These are phyloP conservation scores for Stagonosporopsis rhizophila DNA, from an alignment of 2,329 filamentous ascomycete genomes.

Conservation along the genomic window DNA sequence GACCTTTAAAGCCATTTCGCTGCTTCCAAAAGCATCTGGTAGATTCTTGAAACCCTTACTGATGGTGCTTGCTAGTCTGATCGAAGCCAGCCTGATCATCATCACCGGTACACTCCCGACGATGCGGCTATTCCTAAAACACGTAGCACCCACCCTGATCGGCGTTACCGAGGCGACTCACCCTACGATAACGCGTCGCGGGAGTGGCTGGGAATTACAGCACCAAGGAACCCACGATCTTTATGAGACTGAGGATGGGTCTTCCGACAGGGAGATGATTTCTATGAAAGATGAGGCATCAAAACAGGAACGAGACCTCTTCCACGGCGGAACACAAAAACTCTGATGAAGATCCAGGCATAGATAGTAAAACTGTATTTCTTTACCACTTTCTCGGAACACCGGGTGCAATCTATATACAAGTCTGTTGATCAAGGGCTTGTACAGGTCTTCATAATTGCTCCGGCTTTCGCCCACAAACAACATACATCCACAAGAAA, in stretches of 20 bases:
- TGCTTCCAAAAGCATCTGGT: no score
- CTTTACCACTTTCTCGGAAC: no score
- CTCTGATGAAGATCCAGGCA: neutral
- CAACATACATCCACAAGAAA: slow-evolving; percentile 16
- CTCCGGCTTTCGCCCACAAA: slow-evolving; percentile 6
- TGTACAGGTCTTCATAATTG: neutral
- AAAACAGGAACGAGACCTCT: neutral
- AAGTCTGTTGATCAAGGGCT: no score
- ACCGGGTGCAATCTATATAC: no score
- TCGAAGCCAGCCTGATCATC: slow-evolving; percentile 52
- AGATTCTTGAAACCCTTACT: neutral
- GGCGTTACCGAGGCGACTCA: slow-evolving; percentile 3
- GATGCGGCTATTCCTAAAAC: slow-evolving; percentile 50
- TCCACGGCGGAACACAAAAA: neutral
- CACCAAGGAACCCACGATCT: slow-evolving; percentile 11
- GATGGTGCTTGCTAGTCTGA: slow-evolving; percentile 33
- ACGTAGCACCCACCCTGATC: slow-evolving; percentile 40
- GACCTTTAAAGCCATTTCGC: no score
- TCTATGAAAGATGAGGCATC: neutral
- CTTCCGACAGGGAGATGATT: slow-evolving; percentile 11
- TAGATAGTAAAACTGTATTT: neutral
- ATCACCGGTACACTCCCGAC: slow-evolving; percentile 53
- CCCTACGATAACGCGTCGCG: neutral
- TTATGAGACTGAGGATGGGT: slow-evolving; percentile 9
- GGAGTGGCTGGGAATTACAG: slow-evolving; percentile 15